A percentile compares a stretch with the other conserved stretches of the same genome.
Evolutionary conservation across 2,329 filamentous ascomycete species (phyloP).

Genomic region (Coniella lustricola): DNA sequence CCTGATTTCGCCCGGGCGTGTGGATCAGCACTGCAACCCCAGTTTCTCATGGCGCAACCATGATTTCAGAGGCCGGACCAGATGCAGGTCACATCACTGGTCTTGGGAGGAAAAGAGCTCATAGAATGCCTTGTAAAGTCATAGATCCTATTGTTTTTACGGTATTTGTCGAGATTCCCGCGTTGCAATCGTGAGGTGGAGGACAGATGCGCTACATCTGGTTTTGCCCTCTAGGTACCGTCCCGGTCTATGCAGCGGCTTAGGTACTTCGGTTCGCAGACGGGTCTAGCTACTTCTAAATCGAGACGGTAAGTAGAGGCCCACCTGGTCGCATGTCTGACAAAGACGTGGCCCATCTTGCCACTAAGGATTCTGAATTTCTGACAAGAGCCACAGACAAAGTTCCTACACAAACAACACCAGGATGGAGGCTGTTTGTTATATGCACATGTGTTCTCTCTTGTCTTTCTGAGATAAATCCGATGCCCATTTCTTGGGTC

Average conservation of each 20-base stretch:
- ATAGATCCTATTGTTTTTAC: too few relatives aligned
- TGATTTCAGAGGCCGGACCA: background rate
- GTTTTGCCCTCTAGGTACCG: too few relatives aligned
- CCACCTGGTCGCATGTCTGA: slow-evolving; percentile 1
- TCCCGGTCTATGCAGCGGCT: too few relatives aligned
- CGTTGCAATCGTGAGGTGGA: too few relatives aligned
- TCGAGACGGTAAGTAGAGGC: background rate
- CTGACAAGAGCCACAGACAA: background rate
- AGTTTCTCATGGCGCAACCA: background rate
- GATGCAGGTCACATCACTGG: background rate
- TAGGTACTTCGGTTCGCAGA: too few relatives aligned
- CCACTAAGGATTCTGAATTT: background rate
- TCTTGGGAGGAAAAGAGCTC: too few relatives aligned
- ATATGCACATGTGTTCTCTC: background rate
- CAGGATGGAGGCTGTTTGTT: background rate
- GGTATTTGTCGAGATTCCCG: too few relatives aligned
- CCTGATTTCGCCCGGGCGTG: background rate
- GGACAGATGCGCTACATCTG: too few relatives aligned
- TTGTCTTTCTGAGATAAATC: background rate
- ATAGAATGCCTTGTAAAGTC: too few relatives aligned
- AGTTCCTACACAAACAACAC: background rate
- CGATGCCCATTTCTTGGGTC: too few relatives aligned
- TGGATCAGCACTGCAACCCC: background rate
- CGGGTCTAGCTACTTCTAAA: background rate
- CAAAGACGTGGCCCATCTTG: slow-evolving; percentile 4